Evolutionary conservation across 768 basidiomycete species (phyloP).

Genomic region (Calocybe cyanea): DNA sequence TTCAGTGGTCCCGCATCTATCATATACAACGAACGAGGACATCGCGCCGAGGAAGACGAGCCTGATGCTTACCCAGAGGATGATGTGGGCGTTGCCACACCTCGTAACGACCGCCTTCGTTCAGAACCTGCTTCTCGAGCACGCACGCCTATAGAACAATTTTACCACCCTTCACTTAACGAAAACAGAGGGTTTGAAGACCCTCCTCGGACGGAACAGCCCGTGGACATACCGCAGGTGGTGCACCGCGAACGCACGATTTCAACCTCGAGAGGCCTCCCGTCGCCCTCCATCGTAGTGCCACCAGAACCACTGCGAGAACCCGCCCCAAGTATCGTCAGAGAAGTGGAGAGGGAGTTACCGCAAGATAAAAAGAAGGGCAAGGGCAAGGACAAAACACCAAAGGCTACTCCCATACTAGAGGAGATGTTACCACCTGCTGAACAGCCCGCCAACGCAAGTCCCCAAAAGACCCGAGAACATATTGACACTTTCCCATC

Average conservation of each 20-base stretch:
- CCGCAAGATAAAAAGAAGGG: slow-evolving; percentile 18
- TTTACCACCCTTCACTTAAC: slow-evolving; percentile 15
- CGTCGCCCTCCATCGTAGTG: slow-evolving; percentile 13
- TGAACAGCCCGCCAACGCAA: slow-evolving; percentile 10
- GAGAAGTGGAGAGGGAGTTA: slow-evolving; percentile 2
- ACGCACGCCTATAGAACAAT: slow-evolving; percentile 37
- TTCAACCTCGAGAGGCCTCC: slow-evolving; percentile 9
- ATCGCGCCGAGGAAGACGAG: slow-evolving; percentile 72
- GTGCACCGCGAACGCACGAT: slow-evolving; percentile 9
- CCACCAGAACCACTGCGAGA: slow-evolving; percentile 16
- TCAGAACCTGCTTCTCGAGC: slow-evolving; percentile 51
- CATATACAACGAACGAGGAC: slow-evolving; percentile 77
- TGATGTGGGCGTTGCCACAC: slow-evolving; percentile 36
- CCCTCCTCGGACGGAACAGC: slow-evolving; percentile 6
- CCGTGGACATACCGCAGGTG: slow-evolving; percentile 6
- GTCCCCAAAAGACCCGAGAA: slow-evolving; percentile 19
- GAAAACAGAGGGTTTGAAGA: slow-evolving; percentile 22
- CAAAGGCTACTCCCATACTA: slow-evolving; percentile 15
- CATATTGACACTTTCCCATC: slow-evolving; percentile 36
- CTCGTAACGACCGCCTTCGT: slow-evolving; percentile 36
- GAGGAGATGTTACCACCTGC: slow-evolving; percentile 9
- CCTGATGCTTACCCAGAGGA: slow-evolving; percentile 63
- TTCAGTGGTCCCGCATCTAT: slow-evolving; percentile 74
- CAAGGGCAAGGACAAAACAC: slow-evolving; percentile 22
- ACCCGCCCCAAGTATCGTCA: slow-evolving; percentile 15